Conservation (phyloP, 371 early-diverging fungal species). For the Phascolomyces articulosus region DNA sequence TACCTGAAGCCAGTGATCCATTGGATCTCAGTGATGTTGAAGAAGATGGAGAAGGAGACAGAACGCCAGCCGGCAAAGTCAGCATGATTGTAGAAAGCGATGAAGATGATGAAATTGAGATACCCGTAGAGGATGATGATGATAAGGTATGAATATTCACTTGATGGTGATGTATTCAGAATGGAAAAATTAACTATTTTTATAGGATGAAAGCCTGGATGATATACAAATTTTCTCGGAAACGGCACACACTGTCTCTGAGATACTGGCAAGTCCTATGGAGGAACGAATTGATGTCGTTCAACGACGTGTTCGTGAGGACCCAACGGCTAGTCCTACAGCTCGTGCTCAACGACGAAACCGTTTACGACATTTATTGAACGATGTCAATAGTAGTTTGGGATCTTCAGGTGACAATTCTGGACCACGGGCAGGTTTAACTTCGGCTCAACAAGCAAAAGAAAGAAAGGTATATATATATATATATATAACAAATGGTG, state of each 20-base stretch:
- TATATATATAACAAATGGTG: neutral
- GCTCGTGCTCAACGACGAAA: neutral
- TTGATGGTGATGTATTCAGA: no score
- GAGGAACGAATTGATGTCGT: neutral
- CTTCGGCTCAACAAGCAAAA: neutral
- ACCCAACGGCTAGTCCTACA: neutral
- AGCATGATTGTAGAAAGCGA: slow-evolving; percentile 6
- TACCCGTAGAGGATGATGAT: slow-evolving; percentile 9
- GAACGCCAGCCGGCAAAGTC: neutral
- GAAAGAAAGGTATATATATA: slow-evolving; percentile 8
- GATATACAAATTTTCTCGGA: neutral
- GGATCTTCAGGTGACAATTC: neutral
- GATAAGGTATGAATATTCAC: no score
- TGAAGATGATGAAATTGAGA: slow-evolving; percentile 17
- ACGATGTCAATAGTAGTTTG: neutral
- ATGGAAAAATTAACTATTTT: neutral
- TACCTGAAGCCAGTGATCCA: slow-evolving; percentile 22
- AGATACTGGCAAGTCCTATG: neutral
- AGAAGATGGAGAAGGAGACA: slow-evolving; percentile 18
- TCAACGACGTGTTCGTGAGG: neutral
- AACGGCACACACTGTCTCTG: neutral
- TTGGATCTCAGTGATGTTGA: slow-evolving; percentile 29
- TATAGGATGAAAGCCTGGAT: neutral
- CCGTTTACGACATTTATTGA: slow-evolving; percentile 3
- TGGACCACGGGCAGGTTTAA: slow-evolving; percentile 10